These are phyloP conservation scores for Pleurotus ostreatus DNA, from an alignment of 768 basidiomycete species.

Conservation along the genomic window DNA sequence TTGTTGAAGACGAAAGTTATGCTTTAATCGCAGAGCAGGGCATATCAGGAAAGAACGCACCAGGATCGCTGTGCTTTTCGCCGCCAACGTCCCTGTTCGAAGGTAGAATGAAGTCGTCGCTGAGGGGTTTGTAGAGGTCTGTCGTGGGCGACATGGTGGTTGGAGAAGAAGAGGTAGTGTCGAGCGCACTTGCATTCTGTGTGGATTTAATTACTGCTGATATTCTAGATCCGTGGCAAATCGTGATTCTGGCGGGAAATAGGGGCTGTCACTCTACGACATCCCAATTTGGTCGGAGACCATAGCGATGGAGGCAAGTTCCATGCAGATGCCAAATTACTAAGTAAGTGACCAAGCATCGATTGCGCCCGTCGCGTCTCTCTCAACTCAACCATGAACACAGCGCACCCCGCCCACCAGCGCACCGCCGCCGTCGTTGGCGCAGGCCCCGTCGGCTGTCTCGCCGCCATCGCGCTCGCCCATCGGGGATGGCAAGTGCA, in stretches of 20 bases:
- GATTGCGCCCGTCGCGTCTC: not conserved
- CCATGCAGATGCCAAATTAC: constrained; percentile 7
- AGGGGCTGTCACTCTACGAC: not conserved
- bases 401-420: constrained; percentile 7
- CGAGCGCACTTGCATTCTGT: no score
- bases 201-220: no score
- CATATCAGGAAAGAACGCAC: constrained; percentile 22
- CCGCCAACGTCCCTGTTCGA: constrained; percentile 48
- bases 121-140: constrained; percentile 33
- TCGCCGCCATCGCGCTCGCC: constrained; percentile 81
- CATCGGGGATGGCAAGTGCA: constrained; percentile 84
- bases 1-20: constrained; percentile 13
- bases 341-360: constrained; percentile 1
- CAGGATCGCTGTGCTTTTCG: constrained; percentile 29
- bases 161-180: constrained; percentile 1
- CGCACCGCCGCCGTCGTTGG: constrained; percentile 70
- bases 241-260: not conserved
- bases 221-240: constrained; percentile 2
- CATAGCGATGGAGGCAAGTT: not conserved
- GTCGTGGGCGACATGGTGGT: constrained; percentile 10
- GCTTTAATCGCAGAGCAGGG: not conserved
- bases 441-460: constrained; percentile 93
- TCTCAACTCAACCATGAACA: constrained; percentile 8
- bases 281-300: not conserved
- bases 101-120: constrained; percentile 54